Base-by-base conservation (phyloP, 257 asterid genomes). In the Ballota nigra region DNA sequence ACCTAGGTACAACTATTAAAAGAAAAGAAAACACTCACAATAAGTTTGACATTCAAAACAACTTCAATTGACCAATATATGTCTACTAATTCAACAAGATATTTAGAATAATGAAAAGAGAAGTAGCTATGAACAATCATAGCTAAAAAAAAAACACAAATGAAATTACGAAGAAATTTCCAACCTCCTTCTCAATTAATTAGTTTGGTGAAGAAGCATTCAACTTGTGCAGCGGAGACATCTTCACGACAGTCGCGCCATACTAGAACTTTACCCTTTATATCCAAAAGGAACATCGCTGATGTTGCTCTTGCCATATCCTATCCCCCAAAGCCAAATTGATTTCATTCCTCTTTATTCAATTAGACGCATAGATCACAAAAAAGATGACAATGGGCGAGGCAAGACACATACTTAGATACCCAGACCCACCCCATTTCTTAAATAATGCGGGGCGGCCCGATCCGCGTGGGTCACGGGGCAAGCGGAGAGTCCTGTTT, bases 181-280 rank as follows among this genome's bases (percentile, higher is more conserved):
- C 23, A 10, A 91, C 98, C 96, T 91, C 97, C 74, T 84, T 91
- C 73, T 94, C 96, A 19, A 91, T 82, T n/a, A n/a, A n/a, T n/a
- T 71, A 89, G 92, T 73, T 89, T 94, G 63, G 91, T 53, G 89
- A 94, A 94, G 86, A 88, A 91, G 33, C 91, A 89, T 70, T 94
- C 98, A 66, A 94, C 98, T 70, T 91, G 91, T 12, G 78, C 65
- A 74, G 96, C 80, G 73, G 97, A 68, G 80, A 94, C 95, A 59
- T 89, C 96, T 4, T 97, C 97, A n/a, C 98, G 98, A 84, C 86
- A 94, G 81, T 94, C 97, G 55, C 98, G 91, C 97, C 98, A 91
- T 63, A 94, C 97, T 72, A 94, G 87, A 72, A 92, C 92, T 31
- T 89, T 88, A 75, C 98, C 98, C 77, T 89, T 94, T 52, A 91